These are phyloP conservation scores for Fusarium chaquense DNA, from an alignment of 2,329 filamentous ascomycete genomes.

Conservation along the genomic window DNA sequence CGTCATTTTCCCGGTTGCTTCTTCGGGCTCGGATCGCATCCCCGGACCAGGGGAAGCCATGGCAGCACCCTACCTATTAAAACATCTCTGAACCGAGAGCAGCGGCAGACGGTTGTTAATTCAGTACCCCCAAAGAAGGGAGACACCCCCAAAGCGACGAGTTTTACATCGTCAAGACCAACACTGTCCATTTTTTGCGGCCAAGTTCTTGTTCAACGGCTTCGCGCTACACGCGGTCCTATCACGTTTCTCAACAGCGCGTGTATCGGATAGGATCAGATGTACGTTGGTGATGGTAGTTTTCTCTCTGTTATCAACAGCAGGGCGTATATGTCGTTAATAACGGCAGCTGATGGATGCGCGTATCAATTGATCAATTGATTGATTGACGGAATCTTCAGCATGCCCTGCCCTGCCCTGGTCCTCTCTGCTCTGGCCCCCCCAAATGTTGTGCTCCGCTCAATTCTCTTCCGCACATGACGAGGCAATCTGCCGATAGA, in stretches of 20 bases:
- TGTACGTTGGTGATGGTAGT: constrained; percentile 9
- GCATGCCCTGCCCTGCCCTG: neutral
- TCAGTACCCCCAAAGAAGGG: constrained; percentile 11
- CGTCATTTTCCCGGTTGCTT: constrained; percentile 14
- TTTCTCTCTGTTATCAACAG: neutral
- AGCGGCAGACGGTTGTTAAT: constrained; percentile 28
- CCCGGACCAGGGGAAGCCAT: constrained; percentile 33
- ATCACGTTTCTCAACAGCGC: constrained; percentile 25
- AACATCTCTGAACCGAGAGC: constrained; percentile 17
- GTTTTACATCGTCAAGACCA: constrained; percentile 15
- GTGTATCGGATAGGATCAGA: constrained; percentile 8
- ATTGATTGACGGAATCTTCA: constrained; percentile 26
- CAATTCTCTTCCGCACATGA: constrained; percentile 17
- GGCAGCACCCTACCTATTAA: neutral
- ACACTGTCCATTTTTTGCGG: constrained; percentile 10
- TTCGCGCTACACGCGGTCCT: constrained; percentile 36
- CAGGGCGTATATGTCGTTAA: neutral
- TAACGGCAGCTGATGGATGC: neutral
- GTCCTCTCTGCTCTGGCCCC: neutral
- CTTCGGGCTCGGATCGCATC: constrained; percentile 29
- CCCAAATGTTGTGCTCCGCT: constrained; percentile 16
- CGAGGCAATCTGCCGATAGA: constrained; percentile 33
- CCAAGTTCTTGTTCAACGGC: constrained; percentile 27
- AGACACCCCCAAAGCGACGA: constrained; percentile 1
- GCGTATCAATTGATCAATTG: neutral